Evolutionary conservation across 2,329 filamentous ascomycete species (phyloP), one percentile per base, ranked within the genome.

Genomic region (Neurospora sp.): DNA sequence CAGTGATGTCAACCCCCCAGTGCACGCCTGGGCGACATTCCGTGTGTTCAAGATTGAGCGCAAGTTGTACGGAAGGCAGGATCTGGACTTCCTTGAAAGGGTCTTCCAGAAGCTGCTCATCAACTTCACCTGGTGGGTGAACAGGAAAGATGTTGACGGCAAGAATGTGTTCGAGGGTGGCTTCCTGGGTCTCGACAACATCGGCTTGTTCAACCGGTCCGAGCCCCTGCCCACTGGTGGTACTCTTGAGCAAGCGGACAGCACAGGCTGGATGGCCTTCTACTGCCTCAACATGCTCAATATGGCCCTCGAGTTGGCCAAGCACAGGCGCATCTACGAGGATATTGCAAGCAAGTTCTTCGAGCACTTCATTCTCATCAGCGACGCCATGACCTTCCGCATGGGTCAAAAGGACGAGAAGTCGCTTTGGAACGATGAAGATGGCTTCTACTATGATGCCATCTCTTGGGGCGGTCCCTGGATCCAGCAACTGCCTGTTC

Each of bases 41-140:
- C 87, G 96, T 70, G 93, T 92, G 0, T 98, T 98, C 89, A 98
- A 98, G 82, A 97, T 98, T 73, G 95, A 98, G 83, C 90, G 96
- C 75, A 98, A 98, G 83, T 89, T 98, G 84, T 98, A 97, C 76
- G 96, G 95, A 52, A 89, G 93, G 40, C 93, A 97, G 78, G 95
- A 98, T 78, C 84, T 97, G 39, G 96, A 98, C 80, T 98, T 97
- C 81, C 86, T 98, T 10, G 95, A 98, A 83, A 89, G 95, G 23
- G 93, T 97, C 4, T 98, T 98, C 84, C 96, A 98, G 78, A 98
- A 98, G 80, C 82, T 98, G 71, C 84, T 98, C 33, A 85, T 98
- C 73, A 98, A 98, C 82, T 98, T 98, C 80, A 98, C 96, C 4
- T 98, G 96, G 96, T 98, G 95, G 95, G 95, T 97, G 23, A 98